phyloP scores from a whole-genome alignment of 345 rosid genomes.

The Ricinus communis region DNA sequence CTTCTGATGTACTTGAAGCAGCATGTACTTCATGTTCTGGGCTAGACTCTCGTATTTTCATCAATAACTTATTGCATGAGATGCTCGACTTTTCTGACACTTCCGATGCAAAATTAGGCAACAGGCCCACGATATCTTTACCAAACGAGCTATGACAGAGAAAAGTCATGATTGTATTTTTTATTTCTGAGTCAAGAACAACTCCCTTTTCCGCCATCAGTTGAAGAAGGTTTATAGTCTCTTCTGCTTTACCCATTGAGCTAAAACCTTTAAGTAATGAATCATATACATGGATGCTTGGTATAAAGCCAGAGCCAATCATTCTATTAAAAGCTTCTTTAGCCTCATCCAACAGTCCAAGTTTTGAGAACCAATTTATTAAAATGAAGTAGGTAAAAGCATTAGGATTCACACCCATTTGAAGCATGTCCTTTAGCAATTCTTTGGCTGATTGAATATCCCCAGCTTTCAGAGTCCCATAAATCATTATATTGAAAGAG shows the following conservation, averaged over 20 bases:
- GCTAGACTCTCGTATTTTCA: constrained; percentile 22
- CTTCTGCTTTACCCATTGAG: constrained; percentile 46
- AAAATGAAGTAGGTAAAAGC: constrained; percentile 49
- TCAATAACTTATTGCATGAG: constrained; percentile 34
- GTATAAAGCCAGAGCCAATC: constrained; percentile 54
- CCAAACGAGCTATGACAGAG: constrained; percentile 43
- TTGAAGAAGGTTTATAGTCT: constrained; percentile 43
- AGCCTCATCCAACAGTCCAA: constrained; percentile 56
- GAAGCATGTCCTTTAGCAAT: constrained; percentile 47
- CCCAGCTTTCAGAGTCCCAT: constrained; percentile 58
- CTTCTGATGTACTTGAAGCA: constrained; percentile 15
- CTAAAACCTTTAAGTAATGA: constrained; percentile 55
- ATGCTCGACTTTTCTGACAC: constrained; percentile 22
- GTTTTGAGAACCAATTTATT: constrained; percentile 57
- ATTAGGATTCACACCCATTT: constrained; percentile 53
- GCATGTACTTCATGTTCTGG: constrained; percentile 13
- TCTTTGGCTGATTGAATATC: constrained; percentile 48
- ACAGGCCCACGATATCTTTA: constrained; percentile 30
- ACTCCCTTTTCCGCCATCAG: constrained; percentile 52
- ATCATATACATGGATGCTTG: constrained; percentile 46
- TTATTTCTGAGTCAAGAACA: constrained; percentile 45
- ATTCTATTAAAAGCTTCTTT: constrained; percentile 48
- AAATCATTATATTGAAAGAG: constrained; percentile 58
- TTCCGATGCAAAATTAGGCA: constrained; percentile 45
- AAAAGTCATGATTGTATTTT: constrained; percentile 50